Percentiles rank a stretch among this genome's conserved stretches.
These are phyloP conservation scores for Piper betle DNA, from an alignment of 164 flowering plant species.

Conservation along the genomic window DNA sequence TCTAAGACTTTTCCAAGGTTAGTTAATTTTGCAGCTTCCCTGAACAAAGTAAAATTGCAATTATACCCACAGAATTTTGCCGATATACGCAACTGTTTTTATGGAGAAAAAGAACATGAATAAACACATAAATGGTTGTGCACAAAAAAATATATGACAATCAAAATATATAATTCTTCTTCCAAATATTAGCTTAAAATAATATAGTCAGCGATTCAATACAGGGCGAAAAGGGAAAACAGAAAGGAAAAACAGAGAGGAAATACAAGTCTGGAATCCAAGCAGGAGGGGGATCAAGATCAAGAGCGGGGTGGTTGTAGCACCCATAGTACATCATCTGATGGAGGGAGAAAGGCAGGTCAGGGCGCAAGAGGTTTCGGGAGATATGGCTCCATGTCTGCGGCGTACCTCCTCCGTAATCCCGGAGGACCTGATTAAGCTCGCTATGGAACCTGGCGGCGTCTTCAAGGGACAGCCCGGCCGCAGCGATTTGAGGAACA, in stretches of 20 bases:
- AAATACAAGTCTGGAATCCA: constrained; percentile 75
- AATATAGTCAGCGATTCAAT: too few species aligned
- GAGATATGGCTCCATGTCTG: constrained; percentile 55
- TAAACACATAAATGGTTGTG: not conserved
- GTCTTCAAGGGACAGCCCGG: constrained; percentile 24
- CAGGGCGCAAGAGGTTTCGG: constrained; percentile 37
- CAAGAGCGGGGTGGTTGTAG: constrained; percentile 48
- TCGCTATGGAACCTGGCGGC: constrained; percentile 33
- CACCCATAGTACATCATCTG: constrained; percentile 91
- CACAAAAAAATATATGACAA: not conserved
- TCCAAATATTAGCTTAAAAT: too few species aligned
- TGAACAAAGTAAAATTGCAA: too few species aligned
- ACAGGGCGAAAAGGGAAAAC: not conserved
- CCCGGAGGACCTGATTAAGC: constrained; percentile 28
- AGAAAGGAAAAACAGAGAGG: not conserved
- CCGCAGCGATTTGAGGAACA: constrained; percentile 31
- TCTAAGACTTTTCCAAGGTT: constrained; percentile 64
- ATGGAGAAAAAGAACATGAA: not conserved
- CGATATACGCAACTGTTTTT: not conserved
- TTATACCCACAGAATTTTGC: not conserved
- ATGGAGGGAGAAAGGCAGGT: constrained; percentile 69
- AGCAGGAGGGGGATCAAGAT: constrained; percentile 68
- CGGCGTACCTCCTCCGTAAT: constrained; percentile 30
- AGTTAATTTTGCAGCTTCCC: constrained; percentile 45
- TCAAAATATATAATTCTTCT: not conserved